Percentiles rank a stretch among this genome's conserved stretches.
Conservation (phyloP, 352 stramenopile genomes). For the Pythium vanterpoolii region DNA sequence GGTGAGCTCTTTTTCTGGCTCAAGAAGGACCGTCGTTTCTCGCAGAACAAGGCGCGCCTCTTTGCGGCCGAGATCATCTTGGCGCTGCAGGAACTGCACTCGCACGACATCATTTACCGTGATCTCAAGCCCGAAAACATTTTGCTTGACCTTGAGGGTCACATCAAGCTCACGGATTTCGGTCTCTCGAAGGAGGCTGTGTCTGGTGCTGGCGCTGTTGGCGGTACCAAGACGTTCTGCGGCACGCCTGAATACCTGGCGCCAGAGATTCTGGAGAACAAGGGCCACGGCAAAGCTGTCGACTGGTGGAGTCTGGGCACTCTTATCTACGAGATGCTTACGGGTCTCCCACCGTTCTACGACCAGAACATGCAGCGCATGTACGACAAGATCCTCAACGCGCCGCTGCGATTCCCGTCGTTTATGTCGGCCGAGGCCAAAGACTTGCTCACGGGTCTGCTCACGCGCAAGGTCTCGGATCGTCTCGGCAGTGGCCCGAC, state of each 20-base stretch:
- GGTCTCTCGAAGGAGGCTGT: slow-evolving; percentile 93
- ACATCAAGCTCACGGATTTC: slow-evolving; percentile 95
- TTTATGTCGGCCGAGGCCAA: slow-evolving; percentile 91
- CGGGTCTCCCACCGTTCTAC: slow-evolving; percentile 90
- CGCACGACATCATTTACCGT: slow-evolving; percentile 95
- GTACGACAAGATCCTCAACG: slow-evolving; percentile 94
- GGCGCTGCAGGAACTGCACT: slow-evolving; percentile 91
- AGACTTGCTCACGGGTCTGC: slow-evolving; percentile 75
- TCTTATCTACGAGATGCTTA: slow-evolving; percentile 94
- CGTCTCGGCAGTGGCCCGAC: slow-evolving; percentile 83
- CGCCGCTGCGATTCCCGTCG: slow-evolving; percentile 83
- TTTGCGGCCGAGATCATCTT: slow-evolving; percentile 94
- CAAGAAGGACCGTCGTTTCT: slow-evolving; percentile 93
- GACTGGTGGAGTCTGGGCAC: slow-evolving; percentile 92
- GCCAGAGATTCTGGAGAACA: slow-evolving; percentile 94
- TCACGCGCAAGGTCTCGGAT: slow-evolving; percentile 86
- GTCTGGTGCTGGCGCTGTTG: slow-evolving; percentile 69
- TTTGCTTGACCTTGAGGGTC: slow-evolving; percentile 90
- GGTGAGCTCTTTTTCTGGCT: slow-evolving; percentile 96
- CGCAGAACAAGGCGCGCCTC: slow-evolving; percentile 88
- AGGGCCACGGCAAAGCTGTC: slow-evolving; percentile 88
- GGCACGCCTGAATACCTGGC: slow-evolving; percentile 95
- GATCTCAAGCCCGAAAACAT: slow-evolving; percentile 98
- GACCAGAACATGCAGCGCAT: slow-evolving; percentile 94
- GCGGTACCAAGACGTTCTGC: slow-evolving; percentile 90